Percentiles rank a stretch among this genome's conserved stretches.
These are phyloP conservation scores for Tuber microsphaerosporum DNA, from an alignment of 495 filamentous ascomycete genomes.

Conservation along the genomic window DNA sequence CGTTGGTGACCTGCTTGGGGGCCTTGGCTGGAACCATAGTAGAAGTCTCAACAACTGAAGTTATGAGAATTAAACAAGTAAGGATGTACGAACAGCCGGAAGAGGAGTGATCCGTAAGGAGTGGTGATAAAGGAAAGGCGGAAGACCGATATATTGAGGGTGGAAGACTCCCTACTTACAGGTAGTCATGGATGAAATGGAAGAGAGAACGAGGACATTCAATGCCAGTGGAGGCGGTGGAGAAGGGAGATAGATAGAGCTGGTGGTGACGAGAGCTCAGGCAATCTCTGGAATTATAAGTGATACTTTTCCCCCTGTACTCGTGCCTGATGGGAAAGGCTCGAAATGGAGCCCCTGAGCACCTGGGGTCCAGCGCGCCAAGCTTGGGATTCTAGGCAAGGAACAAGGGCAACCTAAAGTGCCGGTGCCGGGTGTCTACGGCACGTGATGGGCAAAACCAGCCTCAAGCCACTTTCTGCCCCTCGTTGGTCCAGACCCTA, in stretches of 20 bases:
- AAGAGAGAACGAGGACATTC: neutral
- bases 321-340: neutral
- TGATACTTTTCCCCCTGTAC: neutral
- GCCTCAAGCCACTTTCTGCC: neutral
- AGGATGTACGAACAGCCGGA: neutral
- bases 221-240: neutral
- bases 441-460: neutral
- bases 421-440: too few relatives aligned
- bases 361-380: neutral
- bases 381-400: neutral
- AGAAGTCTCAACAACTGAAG: constrained; percentile 29
- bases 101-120: neutral
- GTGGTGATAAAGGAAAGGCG: neutral
- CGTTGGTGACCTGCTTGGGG: constrained; percentile 13
- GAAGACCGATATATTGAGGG: neutral
- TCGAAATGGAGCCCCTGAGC: neutral
- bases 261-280: neutral
- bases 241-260: neutral
- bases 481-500: neutral
- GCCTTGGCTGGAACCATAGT: constrained; percentile 4
- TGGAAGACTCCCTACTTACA: neutral
- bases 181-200: neutral
- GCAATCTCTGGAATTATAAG: neutral
- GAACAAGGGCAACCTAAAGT: neutral
- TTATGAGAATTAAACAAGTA: constrained; percentile 9